phyloP scores from a whole-genome alignment of 495 filamentous ascomycete genomes.

The Niebla homalea region DNA sequence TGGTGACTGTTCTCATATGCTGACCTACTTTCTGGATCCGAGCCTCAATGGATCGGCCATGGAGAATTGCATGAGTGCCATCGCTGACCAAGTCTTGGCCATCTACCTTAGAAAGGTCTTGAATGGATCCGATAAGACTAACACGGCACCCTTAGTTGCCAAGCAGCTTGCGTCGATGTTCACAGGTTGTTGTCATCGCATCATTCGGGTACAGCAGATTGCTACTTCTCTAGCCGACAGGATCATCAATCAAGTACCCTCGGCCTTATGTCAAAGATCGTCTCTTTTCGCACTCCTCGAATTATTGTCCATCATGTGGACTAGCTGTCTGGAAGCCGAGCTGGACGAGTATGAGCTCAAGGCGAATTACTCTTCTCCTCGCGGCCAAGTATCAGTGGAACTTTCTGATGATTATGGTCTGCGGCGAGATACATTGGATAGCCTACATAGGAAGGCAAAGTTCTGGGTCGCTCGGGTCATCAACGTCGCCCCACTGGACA shows the following conservation, averaged over 20 bases:
- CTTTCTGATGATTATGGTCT: slow-evolving; percentile 80
- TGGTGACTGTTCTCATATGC: slow-evolving; percentile 75
- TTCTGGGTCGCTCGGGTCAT: slow-evolving; percentile 67
- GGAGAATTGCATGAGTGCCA: slow-evolving; percentile 73
- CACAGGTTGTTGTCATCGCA: slow-evolving; percentile 79
- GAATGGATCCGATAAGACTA: slow-evolving; percentile 52
- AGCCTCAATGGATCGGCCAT: slow-evolving; percentile 67
- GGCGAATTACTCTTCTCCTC: slow-evolving; percentile 59
- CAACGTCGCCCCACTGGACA: slow-evolving; percentile 79
- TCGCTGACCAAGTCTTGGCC: slow-evolving; percentile 59
- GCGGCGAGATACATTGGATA: slow-evolving; percentile 61
- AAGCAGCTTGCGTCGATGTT: slow-evolving; percentile 76
- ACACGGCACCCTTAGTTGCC: slow-evolving; percentile 75
- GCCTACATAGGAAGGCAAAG: slow-evolving; percentile 64
- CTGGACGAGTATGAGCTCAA: slow-evolving; percentile 85
- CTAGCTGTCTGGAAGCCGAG: slow-evolving; percentile 82
- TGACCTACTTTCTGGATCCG: slow-evolving; percentile 85
- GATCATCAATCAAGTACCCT: slow-evolving; percentile 72
- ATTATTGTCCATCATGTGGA: slow-evolving; percentile 85
- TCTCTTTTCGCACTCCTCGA: slow-evolving; percentile 88
- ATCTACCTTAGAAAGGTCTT: slow-evolving; percentile 62
- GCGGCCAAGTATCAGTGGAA: slow-evolving; percentile 67
- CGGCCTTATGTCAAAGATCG: slow-evolving; percentile 74
- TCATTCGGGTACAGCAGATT: slow-evolving; percentile 74
- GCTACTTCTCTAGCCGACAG: slow-evolving; percentile 70